Evolutionary conservation across 495 filamentous ascomycete genomes (phyloP), one percentile per base, ranked within the genome.

Genomic region (Xylaria grammica): DNA sequence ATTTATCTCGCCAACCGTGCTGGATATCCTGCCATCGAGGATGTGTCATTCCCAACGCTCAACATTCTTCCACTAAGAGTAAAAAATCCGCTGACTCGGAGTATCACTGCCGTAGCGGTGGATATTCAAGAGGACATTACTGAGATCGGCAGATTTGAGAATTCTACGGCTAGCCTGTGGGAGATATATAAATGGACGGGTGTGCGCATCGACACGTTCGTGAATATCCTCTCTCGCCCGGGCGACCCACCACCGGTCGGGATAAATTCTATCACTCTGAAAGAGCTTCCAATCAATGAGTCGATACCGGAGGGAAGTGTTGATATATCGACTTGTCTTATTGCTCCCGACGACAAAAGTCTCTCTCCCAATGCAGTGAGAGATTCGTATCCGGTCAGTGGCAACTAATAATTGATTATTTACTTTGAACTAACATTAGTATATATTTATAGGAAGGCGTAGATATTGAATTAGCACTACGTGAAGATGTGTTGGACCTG

Each of bases 141-240:
- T 11, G 60, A 65, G 7, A 79, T 85, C 30, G 72, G 76, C 0
- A 66, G 61, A 5, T 67, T 70, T 0, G 67, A 63, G 3, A 77
- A 78, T 60, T 60, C 72, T 3, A 71, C 70, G 6, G 81, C 74
- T 10, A 75, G 78, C 15, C 64, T 84, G 2, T 84, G 82, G 82
- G 82, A 85, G 65, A 74, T 85, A 13, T 66, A 75, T 44, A 65
- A 74, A 10, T 83, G 82, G 80, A 84, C 81, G 8, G 81, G 81
- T 0, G 48, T 83, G 20, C 66, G 64, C 54, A 69, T 84, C 5
- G 74, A 82, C 59, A 77, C 75, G 6, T 85, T 82, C 72, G 85
- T 88, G 48, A 89, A 89, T 65, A 87, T 87, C 53, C 68, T 88
- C 27, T 75, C 74, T 55, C 63, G 75, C 6, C 77, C 79, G 10